phyloP scores from a whole-genome alignment of 108 stramenopile species.

The Asterionellopsis glacialis region DNA sequence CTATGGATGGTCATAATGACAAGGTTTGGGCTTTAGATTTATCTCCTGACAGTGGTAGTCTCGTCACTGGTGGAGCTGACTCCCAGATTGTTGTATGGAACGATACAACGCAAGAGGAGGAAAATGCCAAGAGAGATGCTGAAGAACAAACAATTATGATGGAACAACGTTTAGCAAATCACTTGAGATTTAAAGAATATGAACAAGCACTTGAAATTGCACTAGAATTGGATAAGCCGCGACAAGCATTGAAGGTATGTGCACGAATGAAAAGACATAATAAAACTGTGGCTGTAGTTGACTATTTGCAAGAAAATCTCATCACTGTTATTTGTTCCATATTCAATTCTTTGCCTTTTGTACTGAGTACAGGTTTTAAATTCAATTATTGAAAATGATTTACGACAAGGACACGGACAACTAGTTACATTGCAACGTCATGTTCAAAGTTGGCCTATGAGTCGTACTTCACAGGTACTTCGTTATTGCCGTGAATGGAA shows the following conservation, averaged over 20 bases:
- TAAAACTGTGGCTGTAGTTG: too few relatives aligned
- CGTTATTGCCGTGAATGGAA: conserved; percentile 91
- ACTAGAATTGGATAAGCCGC: conserved; percentile 79
- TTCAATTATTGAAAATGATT: conserved; percentile 67
- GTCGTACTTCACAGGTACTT: conserved; percentile 62
- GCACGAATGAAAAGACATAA: conserved; percentile 2
- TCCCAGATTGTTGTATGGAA: conserved; percentile 87
- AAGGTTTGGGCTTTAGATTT: conserved; percentile 94
- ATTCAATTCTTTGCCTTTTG: conserved; percentile 4
- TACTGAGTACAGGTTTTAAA: conserved; percentile 38
- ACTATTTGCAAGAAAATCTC: background rate
- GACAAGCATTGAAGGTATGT: conserved; percentile 60
- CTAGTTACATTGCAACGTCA: conserved; percentile 58
- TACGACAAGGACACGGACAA: conserved; percentile 28
- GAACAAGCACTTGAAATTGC: conserved; percentile 79
- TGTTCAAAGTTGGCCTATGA: conserved; percentile 57
- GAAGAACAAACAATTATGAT: conserved; percentile 73
- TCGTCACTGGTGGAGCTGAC: conserved; percentile 92
- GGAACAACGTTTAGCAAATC: conserved; percentile 84
- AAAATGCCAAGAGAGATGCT: conserved; percentile 54
- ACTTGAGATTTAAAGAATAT: conserved; percentile 84
- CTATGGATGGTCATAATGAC: conserved; percentile 88
- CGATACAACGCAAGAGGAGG: conserved; percentile 84
- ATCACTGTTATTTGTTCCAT: background rate
- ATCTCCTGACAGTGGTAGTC: conserved; percentile 42